Conservation (phyloP, 2,329 filamentous ascomycete species). For the Diplocarpon mali region DNA sequence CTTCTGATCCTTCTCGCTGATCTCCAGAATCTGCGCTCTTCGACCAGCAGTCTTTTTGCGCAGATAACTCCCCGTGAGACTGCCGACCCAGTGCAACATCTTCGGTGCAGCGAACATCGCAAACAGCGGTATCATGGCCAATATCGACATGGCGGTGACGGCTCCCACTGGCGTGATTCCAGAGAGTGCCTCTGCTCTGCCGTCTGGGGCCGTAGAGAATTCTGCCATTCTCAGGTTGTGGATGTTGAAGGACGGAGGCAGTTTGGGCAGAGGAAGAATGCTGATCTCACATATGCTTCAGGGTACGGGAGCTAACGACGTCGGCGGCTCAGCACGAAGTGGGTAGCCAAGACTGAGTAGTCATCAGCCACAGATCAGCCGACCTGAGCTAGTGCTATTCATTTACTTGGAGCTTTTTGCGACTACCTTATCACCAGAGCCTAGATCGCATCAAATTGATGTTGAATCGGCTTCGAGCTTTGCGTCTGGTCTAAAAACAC, state of each 20-base stretch:
- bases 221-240: conserved; percentile 9
- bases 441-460: not conserved
- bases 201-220: conserved; percentile 25
- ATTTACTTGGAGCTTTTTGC: not conserved
- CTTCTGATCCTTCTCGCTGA: conserved; percentile 31
- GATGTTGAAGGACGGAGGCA: not conserved
- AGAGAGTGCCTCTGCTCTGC: conserved; percentile 22
- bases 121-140: conserved; percentile 27
- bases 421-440: not conserved
- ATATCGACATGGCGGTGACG: conserved; percentile 22
- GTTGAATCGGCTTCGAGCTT: not conserved
- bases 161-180: conserved; percentile 23
- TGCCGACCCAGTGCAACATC: conserved; percentile 25
- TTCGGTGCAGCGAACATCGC: conserved; percentile 20
- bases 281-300: not conserved
- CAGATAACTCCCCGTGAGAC: conserved; percentile 47
- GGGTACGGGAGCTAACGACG: not conserved
- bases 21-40: conserved; percentile 44
- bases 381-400: not conserved
- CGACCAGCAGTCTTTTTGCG: conserved; percentile 52
- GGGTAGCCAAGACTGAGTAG: not conserved
- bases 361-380: conserved; percentile 4
- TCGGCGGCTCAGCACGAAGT: not conserved
- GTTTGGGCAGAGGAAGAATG: not conserved
- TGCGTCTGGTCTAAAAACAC: not conserved